phyloP scores from a whole-genome alignment of 1,139 yeast genomes.

The Scheffersomyces stambukii region DNA sequence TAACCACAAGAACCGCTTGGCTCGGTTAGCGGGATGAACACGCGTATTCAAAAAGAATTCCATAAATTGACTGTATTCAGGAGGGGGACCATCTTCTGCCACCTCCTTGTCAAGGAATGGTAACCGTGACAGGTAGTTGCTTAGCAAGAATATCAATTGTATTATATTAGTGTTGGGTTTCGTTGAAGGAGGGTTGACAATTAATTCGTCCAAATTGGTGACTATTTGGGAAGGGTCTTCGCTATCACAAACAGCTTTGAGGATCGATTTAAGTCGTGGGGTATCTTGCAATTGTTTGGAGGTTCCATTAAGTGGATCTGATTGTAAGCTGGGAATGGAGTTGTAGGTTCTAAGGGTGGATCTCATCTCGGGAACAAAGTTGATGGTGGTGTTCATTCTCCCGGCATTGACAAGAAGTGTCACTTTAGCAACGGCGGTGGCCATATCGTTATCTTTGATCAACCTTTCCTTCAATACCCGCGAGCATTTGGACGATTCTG shows the following conservation, averaged over 20 bases:
- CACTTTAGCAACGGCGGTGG: constrained; percentile 73
- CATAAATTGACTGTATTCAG: constrained; percentile 52
- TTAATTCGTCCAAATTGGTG: constrained; percentile 37
- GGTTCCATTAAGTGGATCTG: constrained; percentile 47
- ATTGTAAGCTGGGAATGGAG: constrained; percentile 86
- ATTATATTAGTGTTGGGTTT: constrained; percentile 58
- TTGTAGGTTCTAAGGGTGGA: constrained; percentile 90
- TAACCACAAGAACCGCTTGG: constrained; percentile 76
- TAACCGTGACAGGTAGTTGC: constrained; percentile 47
- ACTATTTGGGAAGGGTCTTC: constrained; percentile 21
- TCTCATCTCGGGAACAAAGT: constrained; percentile 95
- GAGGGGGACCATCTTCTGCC: no score
- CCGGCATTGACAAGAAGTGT: constrained; percentile 89
- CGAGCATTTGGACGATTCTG: constrained; percentile 81
- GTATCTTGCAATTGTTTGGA: constrained; percentile 87
- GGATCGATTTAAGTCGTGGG: constrained; percentile 82
- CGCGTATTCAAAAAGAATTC: constrained; percentile 59
- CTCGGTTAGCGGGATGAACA: constrained; percentile 59
- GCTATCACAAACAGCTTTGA: constrained; percentile 70
- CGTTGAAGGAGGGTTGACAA: constrained; percentile 22
- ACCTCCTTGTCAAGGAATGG: constrained; percentile 15
- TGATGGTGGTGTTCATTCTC: constrained; percentile 90
- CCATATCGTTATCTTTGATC: constrained; percentile 56
- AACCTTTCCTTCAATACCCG: constrained; percentile 77
- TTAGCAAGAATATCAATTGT: constrained; percentile 69